Conservation (phyloP, 2,329 filamentous ascomycete species). For the Arthrocladium fulminans region DNA sequence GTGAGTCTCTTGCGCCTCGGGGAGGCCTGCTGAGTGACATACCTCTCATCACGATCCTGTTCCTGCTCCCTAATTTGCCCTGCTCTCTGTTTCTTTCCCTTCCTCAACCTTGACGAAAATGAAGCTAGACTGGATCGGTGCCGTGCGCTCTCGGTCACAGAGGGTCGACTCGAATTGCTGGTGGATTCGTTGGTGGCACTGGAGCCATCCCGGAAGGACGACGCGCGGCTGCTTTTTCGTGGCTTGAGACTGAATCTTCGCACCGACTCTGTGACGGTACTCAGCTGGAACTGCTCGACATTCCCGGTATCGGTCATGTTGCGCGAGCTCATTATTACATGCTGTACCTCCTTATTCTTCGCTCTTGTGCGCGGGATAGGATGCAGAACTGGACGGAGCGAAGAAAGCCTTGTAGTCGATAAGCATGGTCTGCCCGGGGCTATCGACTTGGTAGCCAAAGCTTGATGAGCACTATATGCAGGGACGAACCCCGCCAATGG, state of each 20-base stretch:
- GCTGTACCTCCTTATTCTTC: background rate
- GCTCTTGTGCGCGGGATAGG: background rate
- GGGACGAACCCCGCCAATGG: background rate
- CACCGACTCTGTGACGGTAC: conserved; percentile 1
- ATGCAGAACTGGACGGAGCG: background rate
- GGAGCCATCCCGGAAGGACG: background rate
- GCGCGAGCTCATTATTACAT: background rate
- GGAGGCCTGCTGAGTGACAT: background rate
- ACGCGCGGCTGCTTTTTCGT: background rate
- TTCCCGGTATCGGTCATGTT: background rate
- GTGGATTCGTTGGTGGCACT: conserved; percentile 5
- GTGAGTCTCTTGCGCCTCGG: background rate
- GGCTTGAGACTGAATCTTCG: background rate
- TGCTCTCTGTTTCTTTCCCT: background rate
- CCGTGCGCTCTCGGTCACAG: background rate
- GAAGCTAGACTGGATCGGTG: conserved; percentile 4
- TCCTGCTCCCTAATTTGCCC: background rate
- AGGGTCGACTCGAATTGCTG: conserved; percentile 8
- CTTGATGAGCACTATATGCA: background rate
- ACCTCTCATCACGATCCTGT: background rate
- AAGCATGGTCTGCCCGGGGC: background rate
- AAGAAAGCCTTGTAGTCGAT: background rate
- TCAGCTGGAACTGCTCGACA: background rate
- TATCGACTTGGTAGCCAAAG: background rate
- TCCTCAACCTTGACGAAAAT: conserved; percentile 6